These are phyloP conservation scores for Medicago lupulina DNA, from an alignment of 306 rosid genomes.

Conservation along the genomic window DNA sequence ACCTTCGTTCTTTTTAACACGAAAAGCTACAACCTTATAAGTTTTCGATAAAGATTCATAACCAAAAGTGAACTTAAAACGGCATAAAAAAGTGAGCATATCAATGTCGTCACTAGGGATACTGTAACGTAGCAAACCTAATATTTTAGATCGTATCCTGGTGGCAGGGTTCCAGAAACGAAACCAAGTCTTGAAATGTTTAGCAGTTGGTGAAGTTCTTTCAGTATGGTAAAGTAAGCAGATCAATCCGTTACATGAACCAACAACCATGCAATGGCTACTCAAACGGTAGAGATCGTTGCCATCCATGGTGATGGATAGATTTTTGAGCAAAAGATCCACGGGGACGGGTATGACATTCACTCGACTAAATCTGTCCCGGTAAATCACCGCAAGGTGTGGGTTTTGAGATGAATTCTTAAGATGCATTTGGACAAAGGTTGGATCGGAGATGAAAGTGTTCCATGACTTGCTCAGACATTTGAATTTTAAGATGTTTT, in stretches of 20 bases:
- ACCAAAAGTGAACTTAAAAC: background rate
- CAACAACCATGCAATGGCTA: background rate
- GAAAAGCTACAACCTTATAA: background rate
- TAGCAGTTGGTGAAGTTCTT: too few species aligned
- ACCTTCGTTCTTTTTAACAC: background rate
- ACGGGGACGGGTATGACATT: background rate
- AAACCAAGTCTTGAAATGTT: too few species aligned
- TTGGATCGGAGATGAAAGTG: background rate
- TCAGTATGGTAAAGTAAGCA: background rate
- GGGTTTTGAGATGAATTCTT: background rate
- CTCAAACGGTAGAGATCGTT: too few species aligned
- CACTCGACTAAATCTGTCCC: background rate
- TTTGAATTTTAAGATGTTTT: too few species aligned
- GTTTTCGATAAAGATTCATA: background rate
- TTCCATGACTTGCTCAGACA: background rate
- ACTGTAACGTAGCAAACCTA: background rate
- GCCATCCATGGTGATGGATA: too few species aligned
- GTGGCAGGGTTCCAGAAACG: background rate
- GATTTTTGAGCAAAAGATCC: background rate
- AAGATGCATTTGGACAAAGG: background rate
- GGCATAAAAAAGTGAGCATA: too few species aligned
- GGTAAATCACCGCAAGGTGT: background rate
- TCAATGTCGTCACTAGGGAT: fast-evolving
- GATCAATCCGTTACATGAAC: background rate
- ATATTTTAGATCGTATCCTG: background rate